A percentile compares a stretch with the other conserved stretches of the same genome.
These are phyloP conservation scores for Nemania bipapillata DNA, from an alignment of 2,329 filamentous ascomycete species.

Conservation along the genomic window DNA sequence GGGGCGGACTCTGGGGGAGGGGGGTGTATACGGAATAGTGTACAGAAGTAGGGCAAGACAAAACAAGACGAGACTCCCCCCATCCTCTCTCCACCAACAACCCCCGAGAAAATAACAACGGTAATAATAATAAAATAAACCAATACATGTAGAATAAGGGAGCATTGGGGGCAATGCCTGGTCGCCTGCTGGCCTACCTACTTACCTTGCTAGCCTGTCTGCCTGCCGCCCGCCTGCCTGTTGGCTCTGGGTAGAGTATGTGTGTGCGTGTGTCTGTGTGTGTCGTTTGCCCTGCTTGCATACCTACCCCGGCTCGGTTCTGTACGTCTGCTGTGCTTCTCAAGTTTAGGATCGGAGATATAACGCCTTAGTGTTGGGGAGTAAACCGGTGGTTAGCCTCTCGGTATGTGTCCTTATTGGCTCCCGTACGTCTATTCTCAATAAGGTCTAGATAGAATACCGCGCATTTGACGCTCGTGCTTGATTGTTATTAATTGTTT, in stretches of 20 bases:
- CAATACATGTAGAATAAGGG: too few species aligned
- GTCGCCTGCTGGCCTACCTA: too few species aligned
- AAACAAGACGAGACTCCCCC: too few species aligned
- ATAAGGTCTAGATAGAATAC: conserved; percentile 22
- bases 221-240: too few species aligned
- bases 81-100: too few species aligned
- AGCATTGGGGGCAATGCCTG: too few species aligned
- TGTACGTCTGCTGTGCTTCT: conserved; percentile 27
- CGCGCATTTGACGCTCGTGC: conserved; percentile 12
- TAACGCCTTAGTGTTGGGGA: conserved; percentile 28
- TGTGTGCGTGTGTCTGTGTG: too few species aligned
- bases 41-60: too few species aligned
- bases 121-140: background rate
- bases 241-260: conserved; percentile 13
- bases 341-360: conserved; percentile 24
- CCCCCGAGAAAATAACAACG: too few species aligned
- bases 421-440: background rate
- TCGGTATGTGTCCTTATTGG: conserved; percentile 28
- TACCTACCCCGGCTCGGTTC: conserved; percentile 29
- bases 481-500: background rate
- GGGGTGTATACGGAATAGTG: too few species aligned
- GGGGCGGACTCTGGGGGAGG: too few species aligned
- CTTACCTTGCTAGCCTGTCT: too few species aligned
- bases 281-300: conserved; percentile 19
- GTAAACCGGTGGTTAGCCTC: conserved; percentile 9